Percentiles rank a stretch among this genome's conserved stretches.
Conservation (phyloP, 192 early-diverging fungal genomes). For the Coemansia sp. region DNA sequence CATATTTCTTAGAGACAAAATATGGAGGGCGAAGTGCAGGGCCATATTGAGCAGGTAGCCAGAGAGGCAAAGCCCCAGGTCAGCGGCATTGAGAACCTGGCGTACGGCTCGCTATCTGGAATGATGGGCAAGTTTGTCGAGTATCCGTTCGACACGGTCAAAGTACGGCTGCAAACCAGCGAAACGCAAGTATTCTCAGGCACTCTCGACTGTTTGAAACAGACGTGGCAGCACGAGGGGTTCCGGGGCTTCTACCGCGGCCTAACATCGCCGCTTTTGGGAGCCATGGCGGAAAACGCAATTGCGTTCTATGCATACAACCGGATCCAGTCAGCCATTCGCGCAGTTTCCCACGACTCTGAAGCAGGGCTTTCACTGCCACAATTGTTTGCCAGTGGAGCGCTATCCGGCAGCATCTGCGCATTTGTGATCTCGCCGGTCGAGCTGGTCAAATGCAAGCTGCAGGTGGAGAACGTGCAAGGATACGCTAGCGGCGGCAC, state of each 20-base stretch:
- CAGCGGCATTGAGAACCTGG: conserved; percentile 40
- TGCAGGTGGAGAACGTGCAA: conserved; percentile 82
- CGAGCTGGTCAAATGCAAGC: conserved; percentile 94
- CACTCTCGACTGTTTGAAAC: conserved; percentile 75
- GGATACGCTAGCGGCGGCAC: conserved; percentile 16
- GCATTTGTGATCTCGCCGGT: conserved; percentile 91
- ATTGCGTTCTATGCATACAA: conserved; percentile 87
- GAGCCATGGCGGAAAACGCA: conserved; percentile 94
- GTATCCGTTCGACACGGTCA: conserved; percentile 94
- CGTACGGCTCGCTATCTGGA: conserved; percentile 67
- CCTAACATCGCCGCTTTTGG: conserved; percentile 84
- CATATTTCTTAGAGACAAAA: neutral
- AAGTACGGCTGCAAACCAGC: conserved; percentile 86
- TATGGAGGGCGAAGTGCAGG: conserved; percentile 50
- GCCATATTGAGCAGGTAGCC: conserved; percentile 1
- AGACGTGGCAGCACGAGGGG: conserved; percentile 78
- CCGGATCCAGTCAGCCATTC: conserved; percentile 74
- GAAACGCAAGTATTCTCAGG: conserved; percentile 67
- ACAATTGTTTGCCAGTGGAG: conserved; percentile 80
- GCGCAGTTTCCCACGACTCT: conserved; percentile 20
- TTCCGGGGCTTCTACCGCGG: conserved; percentile 88
- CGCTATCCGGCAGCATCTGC: conserved; percentile 79
- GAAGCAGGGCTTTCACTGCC: conserved; percentile 57
- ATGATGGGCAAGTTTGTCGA: conserved; percentile 92
- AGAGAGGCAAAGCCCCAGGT: conserved; percentile 9